Evolutionary conservation across 352 stramenopile genomes (phyloP), one percentile per base, ranked within the genome.

Genomic region (Phytopythium boreale): DNA sequence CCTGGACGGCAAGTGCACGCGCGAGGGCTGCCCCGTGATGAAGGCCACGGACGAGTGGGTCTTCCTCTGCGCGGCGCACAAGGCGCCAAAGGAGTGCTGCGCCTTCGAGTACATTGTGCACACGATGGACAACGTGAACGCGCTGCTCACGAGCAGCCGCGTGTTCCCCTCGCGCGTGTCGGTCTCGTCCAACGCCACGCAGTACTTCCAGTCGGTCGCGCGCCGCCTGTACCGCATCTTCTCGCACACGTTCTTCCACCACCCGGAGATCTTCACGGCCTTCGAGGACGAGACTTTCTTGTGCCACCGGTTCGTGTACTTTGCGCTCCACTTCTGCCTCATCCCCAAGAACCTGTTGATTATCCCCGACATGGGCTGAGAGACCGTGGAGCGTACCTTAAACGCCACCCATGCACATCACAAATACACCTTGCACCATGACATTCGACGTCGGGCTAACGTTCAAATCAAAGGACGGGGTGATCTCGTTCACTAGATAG

Each of bases 61-160:
- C 26, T 93, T 93, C 61, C 68, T 93, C 11, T 93, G 85, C 60
- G 85, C 85, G n/a, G 85, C 85, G 24, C 85, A 93, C 67, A 93
- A 93, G 66, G 68, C 80, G 31, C 85, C 85, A 9, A 87, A 87
- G 51, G 85, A 93, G 65, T 93, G 85, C 68, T 93, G 85, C 59
- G 85, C 85, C 47, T 93, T 93, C 67, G 85, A 93, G 69, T 93
- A 93, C 75, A 91, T 92, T 34, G 63, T 91, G 27, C 85, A 93
- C 76, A 93, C 85, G 14, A 88, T 93, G 77, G 85, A 93, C 82
- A 93, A 92, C 66, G 85, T 91, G 68, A 92, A 92, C 69, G 87
- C 84, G 65, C 69, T 93, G 69, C 77, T 93, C 66, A 91, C 85
- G 8, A 92, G 80, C 69, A 90, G 76, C 46, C 85, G 85, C 68